Evolutionary conservation across 768 basidiomycete species (phyloP).

Genomic region (Collybiopsis luxurians): DNA sequence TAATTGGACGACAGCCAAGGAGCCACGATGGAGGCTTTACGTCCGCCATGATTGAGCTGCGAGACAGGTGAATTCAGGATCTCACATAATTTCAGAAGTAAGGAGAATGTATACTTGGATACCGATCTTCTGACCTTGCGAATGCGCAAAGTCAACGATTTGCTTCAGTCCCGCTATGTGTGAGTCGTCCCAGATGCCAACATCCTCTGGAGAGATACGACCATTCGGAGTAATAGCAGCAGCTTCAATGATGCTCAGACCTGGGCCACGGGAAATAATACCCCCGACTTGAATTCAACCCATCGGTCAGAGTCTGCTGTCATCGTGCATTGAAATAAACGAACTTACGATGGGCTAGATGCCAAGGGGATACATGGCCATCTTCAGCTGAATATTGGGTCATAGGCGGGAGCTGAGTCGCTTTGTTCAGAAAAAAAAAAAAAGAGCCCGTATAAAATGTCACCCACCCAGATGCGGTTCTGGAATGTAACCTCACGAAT

Average conservation of each 20-base stretch:
- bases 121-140: conserved; percentile 64
- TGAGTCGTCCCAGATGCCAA: conserved; percentile 61
- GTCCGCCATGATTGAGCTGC: conserved; percentile 64
- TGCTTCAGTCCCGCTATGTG: conserved; percentile 47
- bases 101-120: no score
- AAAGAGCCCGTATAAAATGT: no score
- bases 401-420: conserved; percentile 48
- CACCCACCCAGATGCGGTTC: conserved; percentile 53
- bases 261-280: conserved; percentile 52
- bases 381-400: conserved; percentile 61
- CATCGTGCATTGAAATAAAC: conserved; percentile 15
- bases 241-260: conserved; percentile 63
- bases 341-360: conserved; percentile 55
- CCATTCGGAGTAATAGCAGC: conserved; percentile 57
- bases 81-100: no score
- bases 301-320: neutral
- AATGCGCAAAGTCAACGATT: conserved; percentile 68
- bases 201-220: conserved; percentile 63
- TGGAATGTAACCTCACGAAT: conserved; percentile 52
- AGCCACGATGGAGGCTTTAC: conserved; percentile 65
- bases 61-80: no score
- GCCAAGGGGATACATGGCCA: conserved; percentile 54
- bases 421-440: neutral
- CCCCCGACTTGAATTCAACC: conserved; percentile 40
- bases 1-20: conserved; percentile 53